Base-by-base conservation (phyloP, 2,329 filamentous ascomycete genomes). In the Penicillium sp. region DNA sequence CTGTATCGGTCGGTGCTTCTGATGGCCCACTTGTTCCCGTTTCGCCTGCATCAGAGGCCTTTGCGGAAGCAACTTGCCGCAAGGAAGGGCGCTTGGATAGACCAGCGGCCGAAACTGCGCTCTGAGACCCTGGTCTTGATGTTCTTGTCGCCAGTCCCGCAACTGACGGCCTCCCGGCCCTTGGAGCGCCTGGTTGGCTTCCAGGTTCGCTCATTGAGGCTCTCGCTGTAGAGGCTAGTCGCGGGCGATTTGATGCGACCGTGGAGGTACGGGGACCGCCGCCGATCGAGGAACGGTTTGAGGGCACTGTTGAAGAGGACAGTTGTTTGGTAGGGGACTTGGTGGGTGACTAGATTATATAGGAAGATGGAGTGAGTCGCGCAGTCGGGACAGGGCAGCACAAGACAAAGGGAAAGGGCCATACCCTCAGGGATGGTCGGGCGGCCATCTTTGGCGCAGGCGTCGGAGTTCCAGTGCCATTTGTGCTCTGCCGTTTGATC, bases 241-340 rank as follows among this genome's bases (percentile, higher is more conserved):
- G 83, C 51, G 84, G 71, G 68, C 66, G 59, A 35, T 83, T 88
- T 6, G 76, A 63, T 50, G 75, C 70, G 5, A 66, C 76, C 53
- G 50, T 75, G 74, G 41, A 87, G 84, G 13, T 88, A 85, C 22
- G 89, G 73, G 27, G 83, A 80, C 50, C 54, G 75, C 79, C 39
- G 75, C 81, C 47, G 60, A 68, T 60, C 35, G 75, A 72, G 1
- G 70, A 62, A 33, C 81, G 76, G 60, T 71, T 66, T 14, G 77
- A 77, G 1, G 89, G 87, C 2, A 87, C 76, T 1, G 86, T 81
- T 16, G 77, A 62, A 1, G 86, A 81, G 18, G 77, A 64, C n/a
- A 90, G 74, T 67, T 90, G 89, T 71, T 95, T 95, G 3, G 89
- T 91, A 1, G 91, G 91, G 1, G 90, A 93, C 69, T 91, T 93